phyloP scores from a whole-genome alignment of 2,329 filamentous ascomycete genomes.

The Lecanicillium sp. region DNA sequence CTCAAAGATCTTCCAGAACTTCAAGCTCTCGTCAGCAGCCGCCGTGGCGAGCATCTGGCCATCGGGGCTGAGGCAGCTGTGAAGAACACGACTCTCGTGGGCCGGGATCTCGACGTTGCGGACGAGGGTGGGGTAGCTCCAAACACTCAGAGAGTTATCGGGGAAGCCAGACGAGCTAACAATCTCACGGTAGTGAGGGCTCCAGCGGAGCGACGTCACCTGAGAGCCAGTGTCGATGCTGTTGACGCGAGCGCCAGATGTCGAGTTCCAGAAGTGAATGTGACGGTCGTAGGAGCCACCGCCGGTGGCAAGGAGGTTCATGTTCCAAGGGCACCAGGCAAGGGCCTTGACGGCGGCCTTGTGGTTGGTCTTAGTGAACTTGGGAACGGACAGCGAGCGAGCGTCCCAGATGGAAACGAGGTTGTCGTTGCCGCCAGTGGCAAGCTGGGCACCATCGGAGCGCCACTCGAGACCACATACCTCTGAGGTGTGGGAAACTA shows the following conservation, averaged over 20 bases:
- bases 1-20: constrained; percentile 99
- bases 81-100: constrained; percentile 91
- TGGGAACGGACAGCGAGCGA: constrained; percentile 83
- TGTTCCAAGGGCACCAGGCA: constrained; percentile 98
- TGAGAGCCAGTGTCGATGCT: constrained; percentile 98
- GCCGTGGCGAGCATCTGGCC: constrained; percentile 97
- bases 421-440: constrained; percentile 98
- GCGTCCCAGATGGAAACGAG: constrained; percentile 99
- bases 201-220: constrained; percentile 94
- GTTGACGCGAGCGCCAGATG: constrained; percentile 94
- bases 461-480: constrained; percentile 98
- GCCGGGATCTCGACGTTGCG: constrained; percentile 97
- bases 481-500: constrained; percentile 94
- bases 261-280: constrained; percentile 99
- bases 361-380: constrained; percentile 99
- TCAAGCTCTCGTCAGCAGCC: constrained; percentile 93
- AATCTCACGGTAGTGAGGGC: constrained; percentile 94
- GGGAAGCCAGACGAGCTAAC: constrained; percentile 96
- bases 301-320: constrained; percentile 92
- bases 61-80: constrained; percentile 94
- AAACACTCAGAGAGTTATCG: constrained; percentile 98
- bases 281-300: constrained; percentile 94
- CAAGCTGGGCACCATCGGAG: constrained; percentile 90
- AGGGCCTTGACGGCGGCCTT: constrained; percentile 97
- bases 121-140: constrained; percentile 95